These are phyloP conservation scores for Solanum hybrid DNA, from an alignment of 305 asterid species.

Conservation along the genomic window DNA sequence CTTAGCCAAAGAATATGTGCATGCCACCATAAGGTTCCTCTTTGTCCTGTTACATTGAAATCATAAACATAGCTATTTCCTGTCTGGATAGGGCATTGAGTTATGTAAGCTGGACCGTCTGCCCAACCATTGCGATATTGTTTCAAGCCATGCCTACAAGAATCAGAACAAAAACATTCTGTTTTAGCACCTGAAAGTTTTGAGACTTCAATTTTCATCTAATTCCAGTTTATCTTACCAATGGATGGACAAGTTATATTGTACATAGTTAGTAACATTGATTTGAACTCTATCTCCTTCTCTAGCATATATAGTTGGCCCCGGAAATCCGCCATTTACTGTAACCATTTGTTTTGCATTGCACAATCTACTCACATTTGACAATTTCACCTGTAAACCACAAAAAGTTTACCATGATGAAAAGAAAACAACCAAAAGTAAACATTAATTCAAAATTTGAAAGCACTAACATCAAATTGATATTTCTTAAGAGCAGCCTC, in stretches of 20 bases:
- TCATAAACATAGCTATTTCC: slow-evolving; percentile 42
- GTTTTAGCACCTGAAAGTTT: neutral
- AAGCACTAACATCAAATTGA: slow-evolving; percentile 44
- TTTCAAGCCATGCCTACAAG: slow-evolving; percentile 56
- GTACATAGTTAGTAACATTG: slow-evolving; percentile 57
- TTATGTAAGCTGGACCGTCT: slow-evolving; percentile 67
- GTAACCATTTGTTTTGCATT: slow-evolving; percentile 60
- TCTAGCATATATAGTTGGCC: slow-evolving; percentile 53
- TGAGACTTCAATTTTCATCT: neutral
- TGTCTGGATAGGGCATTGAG: slow-evolving; percentile 64
- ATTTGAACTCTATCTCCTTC: slow-evolving; percentile 53
- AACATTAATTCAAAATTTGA: neutral
- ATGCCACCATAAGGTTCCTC: slow-evolving; percentile 76
- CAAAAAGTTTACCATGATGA: neutral
- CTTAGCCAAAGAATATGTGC: slow-evolving; percentile 75
- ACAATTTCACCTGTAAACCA: slow-evolving; percentile 38
- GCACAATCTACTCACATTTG: slow-evolving; percentile 58
- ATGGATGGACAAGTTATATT: slow-evolving; percentile 63
- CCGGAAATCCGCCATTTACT: slow-evolving; percentile 58
- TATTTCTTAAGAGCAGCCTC: slow-evolving; percentile 41
- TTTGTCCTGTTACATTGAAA: slow-evolving; percentile 51
- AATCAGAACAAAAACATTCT: neutral
- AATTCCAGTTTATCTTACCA: slow-evolving; percentile 23
- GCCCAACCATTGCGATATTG: slow-evolving; percentile 73
- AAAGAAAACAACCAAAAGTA: neutral